Base-by-base conservation (phyloP, 1,284 basidiomycete genomes). In the Cutaneotrichosporon sp. region DNA sequence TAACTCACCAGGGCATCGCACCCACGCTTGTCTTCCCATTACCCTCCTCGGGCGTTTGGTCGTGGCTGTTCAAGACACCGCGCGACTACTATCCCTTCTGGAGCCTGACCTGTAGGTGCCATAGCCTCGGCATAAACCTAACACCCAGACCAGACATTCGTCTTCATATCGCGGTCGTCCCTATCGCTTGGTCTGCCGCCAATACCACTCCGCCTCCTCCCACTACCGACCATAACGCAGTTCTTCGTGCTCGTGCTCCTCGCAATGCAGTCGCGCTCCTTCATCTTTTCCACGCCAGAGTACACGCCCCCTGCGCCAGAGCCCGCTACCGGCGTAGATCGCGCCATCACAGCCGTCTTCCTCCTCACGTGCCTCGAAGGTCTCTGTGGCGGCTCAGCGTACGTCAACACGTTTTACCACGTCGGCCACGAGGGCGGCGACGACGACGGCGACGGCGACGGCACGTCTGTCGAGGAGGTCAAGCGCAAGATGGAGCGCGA, bases 71-170 rank as follows among this genome's bases (percentile, higher is more conserved):
- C 60, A 84, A 88, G 63, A 85, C 84, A 1, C 80, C 94, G 30
- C 80, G 89, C 33, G 94, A 98, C 69, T 98, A 94, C 71, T 97
- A 97, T 73, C 92, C 93, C 7, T 81, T 94, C 38, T 91, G 90
- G 88, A 69, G 70, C 9, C 49, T 76, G 30, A 74, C 73, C 1
- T 72, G 70, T 69, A 35, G 35, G 65, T 59, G 35, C 12, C 4
- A 9, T 4, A 15, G 17, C 20, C n/a, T n/a, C n/a, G n/a, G n/a
- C 4, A 9, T 38, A 37, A 53, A 18, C 46, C 55, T 43, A 17
- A 46, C 23, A 1, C 2, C 26, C 56, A 70, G 68, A 91, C 70
- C 90, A 98, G 79, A 84, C 87, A 14, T 91, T 92, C 43, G 94
- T 98, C 44, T 98, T 98, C 77, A 70, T 97, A 56, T 97, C 93